Evolutionary conservation across 1,284 basidiomycete genomes (phyloP).

Genomic region (Xanthoconium separans): DNA sequence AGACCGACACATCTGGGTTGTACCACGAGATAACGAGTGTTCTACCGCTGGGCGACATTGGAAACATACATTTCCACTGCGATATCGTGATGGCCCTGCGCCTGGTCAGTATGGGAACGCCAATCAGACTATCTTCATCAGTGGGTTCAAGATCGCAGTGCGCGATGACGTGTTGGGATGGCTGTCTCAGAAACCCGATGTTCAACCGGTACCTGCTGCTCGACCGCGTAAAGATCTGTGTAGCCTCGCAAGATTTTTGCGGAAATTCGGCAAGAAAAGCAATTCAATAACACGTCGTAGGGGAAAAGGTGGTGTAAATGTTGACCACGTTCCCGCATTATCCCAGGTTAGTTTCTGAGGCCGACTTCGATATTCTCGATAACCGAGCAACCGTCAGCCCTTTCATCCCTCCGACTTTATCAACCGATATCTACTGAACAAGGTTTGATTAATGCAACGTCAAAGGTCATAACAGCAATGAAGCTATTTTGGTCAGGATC

Average conservation of each 20-base stretch:
- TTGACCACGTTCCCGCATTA: background rate
- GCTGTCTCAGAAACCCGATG: background rate
- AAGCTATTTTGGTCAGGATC: background rate
- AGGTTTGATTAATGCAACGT: background rate
- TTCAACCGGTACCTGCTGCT: background rate
- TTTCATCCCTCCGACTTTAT: slow-evolving; percentile 10
- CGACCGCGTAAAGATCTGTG: background rate
- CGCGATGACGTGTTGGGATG: background rate
- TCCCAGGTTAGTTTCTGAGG: background rate
- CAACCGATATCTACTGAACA: slow-evolving; percentile 4
- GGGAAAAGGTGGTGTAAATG: background rate
- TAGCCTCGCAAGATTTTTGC: background rate
- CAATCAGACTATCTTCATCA: slow-evolving; percentile 13
- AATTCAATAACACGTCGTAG: background rate
- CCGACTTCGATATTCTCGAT: background rate
- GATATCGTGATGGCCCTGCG: background rate
- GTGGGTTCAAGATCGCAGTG: background rate
- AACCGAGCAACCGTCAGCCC: background rate
- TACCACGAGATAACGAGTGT: background rate
- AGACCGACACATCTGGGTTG: background rate
- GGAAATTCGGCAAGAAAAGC: too few species aligned
- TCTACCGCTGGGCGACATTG: background rate
- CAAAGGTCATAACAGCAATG: too few species aligned
- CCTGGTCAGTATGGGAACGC: background rate
- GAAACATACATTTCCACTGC: background rate